phyloP scores from a whole-genome alignment of 1,284 basidiomycete genomes.

The Coniophora puteana region DNA sequence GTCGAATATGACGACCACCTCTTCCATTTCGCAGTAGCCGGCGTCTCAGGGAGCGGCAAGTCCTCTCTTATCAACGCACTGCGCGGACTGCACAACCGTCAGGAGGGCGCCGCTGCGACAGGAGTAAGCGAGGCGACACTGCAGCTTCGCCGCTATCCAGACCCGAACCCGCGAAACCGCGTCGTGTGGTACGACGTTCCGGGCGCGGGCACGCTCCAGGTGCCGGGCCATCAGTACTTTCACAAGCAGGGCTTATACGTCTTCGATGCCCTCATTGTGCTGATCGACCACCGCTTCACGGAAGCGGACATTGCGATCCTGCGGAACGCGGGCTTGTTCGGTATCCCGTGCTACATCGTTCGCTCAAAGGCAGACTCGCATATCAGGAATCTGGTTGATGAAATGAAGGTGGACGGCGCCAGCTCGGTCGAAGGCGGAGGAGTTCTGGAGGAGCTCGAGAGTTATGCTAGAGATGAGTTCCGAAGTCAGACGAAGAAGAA shows the following conservation, averaged over 20 bases:
- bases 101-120: slow-evolving; percentile 15
- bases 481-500: slow-evolving; percentile 13
- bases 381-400: slow-evolving; percentile 12
- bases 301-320: slow-evolving; percentile 10
- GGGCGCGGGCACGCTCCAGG: slow-evolving; percentile 10
- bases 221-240: slow-evolving; percentile 12
- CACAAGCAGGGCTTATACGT: slow-evolving; percentile 12
- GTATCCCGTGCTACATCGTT: slow-evolving; percentile 12
- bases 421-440: slow-evolving; percentile 7
- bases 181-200: slow-evolving; percentile 14
- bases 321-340: slow-evolving; percentile 9
- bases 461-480: slow-evolving; percentile 8
- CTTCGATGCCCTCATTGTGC: slow-evolving; percentile 12
- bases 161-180: slow-evolving; percentile 11
- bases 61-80: slow-evolving; percentile 12
- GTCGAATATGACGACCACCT: slow-evolving; percentile 12
- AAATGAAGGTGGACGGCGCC: slow-evolving; percentile 14
- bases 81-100: slow-evolving; percentile 8
- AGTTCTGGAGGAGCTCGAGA: slow-evolving; percentile 3
- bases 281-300: slow-evolving; percentile 12
- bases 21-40: slow-evolving; percentile 12
- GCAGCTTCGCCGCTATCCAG: slow-evolving; percentile 16
- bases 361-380: slow-evolving; percentile 12
- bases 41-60: slow-evolving; percentile 10
- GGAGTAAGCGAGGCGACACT: slow-evolving; percentile 14